A percentile compares a stretch with the other conserved stretches of the same genome.
These are phyloP conservation scores for Arthroderma sp. DNA, from an alignment of 2,329 filamentous ascomycete genomes.

Conservation along the genomic window DNA sequence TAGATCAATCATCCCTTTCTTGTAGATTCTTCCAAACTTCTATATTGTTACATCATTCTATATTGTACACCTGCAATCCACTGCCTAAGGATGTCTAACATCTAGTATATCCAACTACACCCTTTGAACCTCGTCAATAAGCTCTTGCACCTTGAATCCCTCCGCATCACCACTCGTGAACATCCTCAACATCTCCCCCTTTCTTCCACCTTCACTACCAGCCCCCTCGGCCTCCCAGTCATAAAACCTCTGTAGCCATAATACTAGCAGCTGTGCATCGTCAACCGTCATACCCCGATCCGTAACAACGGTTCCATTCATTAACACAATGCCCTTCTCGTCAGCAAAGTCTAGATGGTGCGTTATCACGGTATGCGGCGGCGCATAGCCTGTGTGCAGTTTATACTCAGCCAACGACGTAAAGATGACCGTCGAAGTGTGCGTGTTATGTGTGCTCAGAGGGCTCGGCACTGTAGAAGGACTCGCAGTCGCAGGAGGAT, in stretches of 20 bases:
- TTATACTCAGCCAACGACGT: conserved; percentile 92
- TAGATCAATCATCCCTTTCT: neutral
- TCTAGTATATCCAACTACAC: neutral
- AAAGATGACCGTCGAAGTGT: conserved; percentile 70
- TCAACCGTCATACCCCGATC: conserved; percentile 63
- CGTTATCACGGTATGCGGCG: conserved; percentile 86
- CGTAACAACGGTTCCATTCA: conserved; percentile 70
- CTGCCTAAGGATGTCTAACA: neutral
- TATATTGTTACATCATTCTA: neutral
- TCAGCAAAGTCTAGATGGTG: conserved; percentile 72
- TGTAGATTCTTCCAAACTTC: neutral
- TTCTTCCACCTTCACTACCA: conserved; percentile 40
- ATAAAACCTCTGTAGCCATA: conserved; percentile 94
- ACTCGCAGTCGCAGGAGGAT: conserved; percentile 44
- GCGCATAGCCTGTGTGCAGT: conserved; percentile 72
- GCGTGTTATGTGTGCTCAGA: conserved; percentile 36
- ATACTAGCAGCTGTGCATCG: conserved; percentile 78
- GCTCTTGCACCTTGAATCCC: conserved; percentile 67
- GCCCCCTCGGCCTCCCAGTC: conserved; percentile 45
- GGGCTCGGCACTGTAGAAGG: conserved; percentile 17
- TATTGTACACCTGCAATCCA: conserved; percentile 1
- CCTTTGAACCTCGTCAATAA: conserved; percentile 79
- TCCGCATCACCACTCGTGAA: conserved; percentile 64
- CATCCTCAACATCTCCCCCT: conserved; percentile 62
- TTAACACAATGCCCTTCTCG: conserved; percentile 66